Evolutionary conservation across 2,329 filamentous ascomycete genomes (phyloP).

Genomic region (Arthroderma sp.): DNA sequence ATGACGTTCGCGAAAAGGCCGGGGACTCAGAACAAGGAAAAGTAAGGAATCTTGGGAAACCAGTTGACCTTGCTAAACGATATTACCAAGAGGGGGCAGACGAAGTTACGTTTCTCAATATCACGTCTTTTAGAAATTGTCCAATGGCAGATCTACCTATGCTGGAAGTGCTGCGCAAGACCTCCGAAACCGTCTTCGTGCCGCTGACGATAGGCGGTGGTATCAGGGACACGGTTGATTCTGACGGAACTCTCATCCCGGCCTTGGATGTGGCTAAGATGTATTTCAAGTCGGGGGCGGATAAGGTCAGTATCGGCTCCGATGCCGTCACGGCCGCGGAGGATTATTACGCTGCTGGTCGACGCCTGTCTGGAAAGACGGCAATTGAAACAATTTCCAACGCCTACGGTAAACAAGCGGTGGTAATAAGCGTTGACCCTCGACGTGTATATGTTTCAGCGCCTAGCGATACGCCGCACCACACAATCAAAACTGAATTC

Average conservation of each 20-base stretch:
- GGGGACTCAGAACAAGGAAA: conserved; percentile 41
- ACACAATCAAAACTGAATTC: conserved; percentile 57
- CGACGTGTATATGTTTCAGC: conserved; percentile 72
- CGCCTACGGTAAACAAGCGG: conserved; percentile 91
- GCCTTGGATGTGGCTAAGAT: conserved; percentile 87
- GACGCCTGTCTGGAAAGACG: conserved; percentile 61
- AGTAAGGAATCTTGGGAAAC: conserved; percentile 91
- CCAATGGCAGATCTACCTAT: conserved; percentile 86
- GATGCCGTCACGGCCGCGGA: conserved; percentile 90
- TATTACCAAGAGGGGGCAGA: conserved; percentile 97
- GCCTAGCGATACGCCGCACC: conserved; percentile 56
- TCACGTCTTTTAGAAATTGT: conserved; percentile 93
- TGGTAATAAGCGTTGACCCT: conserved; percentile 90
- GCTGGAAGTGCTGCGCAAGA: conserved; percentile 79
- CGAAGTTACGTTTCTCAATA: conserved; percentile 95
- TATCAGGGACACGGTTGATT: conserved; percentile 83
- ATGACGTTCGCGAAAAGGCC: conserved; percentile 87
- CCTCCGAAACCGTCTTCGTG: conserved; percentile 86
- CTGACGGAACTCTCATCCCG: conserved; percentile 71
- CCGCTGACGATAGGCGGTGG: conserved; percentile 91
- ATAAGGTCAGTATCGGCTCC: conserved; percentile 94
- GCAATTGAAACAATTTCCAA: conserved; percentile 90
- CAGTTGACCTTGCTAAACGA: conserved; percentile 79
- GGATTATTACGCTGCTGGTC: conserved; percentile 64
- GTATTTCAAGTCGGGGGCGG: conserved; percentile 94